Evolutionary conservation across 371 early-diverging fungal genomes (phyloP).

Genomic region (Mucor saturninus): DNA sequence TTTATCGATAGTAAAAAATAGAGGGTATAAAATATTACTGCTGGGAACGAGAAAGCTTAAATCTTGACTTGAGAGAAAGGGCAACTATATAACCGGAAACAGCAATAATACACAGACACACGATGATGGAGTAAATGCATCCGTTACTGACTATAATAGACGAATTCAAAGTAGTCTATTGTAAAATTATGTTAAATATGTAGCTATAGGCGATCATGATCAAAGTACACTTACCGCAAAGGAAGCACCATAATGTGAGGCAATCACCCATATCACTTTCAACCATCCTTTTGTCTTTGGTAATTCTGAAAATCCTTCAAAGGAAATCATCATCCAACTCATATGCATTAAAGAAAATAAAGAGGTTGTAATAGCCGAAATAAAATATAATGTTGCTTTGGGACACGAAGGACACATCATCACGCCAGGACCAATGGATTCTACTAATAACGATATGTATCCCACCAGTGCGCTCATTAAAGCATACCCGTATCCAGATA

Average conservation of each 20-base stretch:
- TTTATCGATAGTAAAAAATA: neutral
- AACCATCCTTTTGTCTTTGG: slow-evolving; percentile 31
- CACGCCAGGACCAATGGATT: slow-evolving; percentile 72
- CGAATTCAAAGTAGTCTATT: slow-evolving; percentile 55
- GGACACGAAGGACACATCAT: slow-evolving; percentile 73
- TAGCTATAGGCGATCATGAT: neutral
- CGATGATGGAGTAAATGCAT: slow-evolving; percentile 56
- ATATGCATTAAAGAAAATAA: slow-evolving; percentile 73
- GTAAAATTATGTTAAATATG: neutral
- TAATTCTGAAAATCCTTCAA: slow-evolving; percentile 62
- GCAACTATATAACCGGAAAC: slow-evolving; percentile 43
- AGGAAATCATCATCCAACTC: slow-evolving; percentile 75
- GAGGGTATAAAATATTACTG: slow-evolving; percentile 7
- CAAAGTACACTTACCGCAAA: slow-evolving; percentile 44
- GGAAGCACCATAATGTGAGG: slow-evolving; percentile 67
- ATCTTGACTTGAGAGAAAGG: slow-evolving; percentile 36
- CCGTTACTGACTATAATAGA: slow-evolving; percentile 46
- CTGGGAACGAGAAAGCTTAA: slow-evolving; percentile 13
- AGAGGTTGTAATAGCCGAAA: slow-evolving; percentile 72
- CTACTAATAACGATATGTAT: slow-evolving; percentile 66
- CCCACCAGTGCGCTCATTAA: slow-evolving; percentile 70
- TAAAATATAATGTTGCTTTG: slow-evolving; percentile 61
- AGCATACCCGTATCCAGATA: slow-evolving; percentile 74
- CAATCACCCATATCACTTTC: slow-evolving; percentile 53
- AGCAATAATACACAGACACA: slow-evolving; percentile 46